A percentile compares a stretch with the other conserved stretches of the same genome.
Conservation (phyloP, 2,329 filamentous ascomycete genomes). For the Cladosporium sp. region DNA sequence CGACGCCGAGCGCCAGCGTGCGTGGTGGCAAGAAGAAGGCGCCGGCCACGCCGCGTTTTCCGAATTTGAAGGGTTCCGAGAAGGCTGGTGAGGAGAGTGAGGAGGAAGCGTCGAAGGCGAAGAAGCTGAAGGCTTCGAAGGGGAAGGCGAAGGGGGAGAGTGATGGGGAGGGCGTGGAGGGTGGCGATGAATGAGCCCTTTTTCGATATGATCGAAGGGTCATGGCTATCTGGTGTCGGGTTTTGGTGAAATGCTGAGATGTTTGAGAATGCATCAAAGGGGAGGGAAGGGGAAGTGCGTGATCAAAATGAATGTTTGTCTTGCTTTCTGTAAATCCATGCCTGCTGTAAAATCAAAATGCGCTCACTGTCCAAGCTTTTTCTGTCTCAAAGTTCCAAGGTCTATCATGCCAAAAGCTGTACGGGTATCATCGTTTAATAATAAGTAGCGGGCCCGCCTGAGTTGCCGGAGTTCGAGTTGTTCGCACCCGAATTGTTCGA, state of each 20-base stretch:
- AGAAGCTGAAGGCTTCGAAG: background rate
- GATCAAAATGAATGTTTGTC: too few species aligned
- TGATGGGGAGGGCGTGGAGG: background rate
- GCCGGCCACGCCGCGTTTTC: background rate
- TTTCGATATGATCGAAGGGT: too few species aligned
- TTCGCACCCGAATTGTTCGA: too few species aligned
- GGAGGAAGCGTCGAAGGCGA: background rate
- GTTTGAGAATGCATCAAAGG: too few species aligned
- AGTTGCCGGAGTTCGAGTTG: too few species aligned
- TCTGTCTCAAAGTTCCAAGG: background rate
- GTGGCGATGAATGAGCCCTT: background rate
- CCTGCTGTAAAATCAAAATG: too few species aligned
- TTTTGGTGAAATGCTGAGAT: too few species aligned
- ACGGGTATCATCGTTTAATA: background rate
- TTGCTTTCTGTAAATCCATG: too few species aligned
- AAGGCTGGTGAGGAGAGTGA: background rate
- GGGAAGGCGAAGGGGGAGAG: background rate
- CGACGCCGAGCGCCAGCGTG: background rate
- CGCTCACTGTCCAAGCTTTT: background rate
- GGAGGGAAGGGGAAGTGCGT: too few species aligned
- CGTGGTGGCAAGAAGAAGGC: conserved; percentile 7
- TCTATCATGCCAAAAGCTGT: background rate
- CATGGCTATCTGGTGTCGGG: too few species aligned
- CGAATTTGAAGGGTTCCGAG: background rate
- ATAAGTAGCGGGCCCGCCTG: too few species aligned